Base-by-base conservation (phyloP, 140 eudicot species). In the Cichorium intybus region DNA sequence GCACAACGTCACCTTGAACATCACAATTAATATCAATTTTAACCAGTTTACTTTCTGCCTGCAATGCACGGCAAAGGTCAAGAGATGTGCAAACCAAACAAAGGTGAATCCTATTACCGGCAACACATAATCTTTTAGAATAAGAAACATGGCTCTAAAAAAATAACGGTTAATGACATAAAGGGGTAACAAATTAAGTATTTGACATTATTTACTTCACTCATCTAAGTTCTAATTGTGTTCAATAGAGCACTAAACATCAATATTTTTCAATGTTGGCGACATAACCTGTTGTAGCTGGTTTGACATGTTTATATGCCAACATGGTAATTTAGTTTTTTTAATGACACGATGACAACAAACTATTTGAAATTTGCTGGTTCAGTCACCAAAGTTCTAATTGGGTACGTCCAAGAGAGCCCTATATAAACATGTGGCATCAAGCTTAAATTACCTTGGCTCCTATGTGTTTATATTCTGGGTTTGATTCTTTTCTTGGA, bases 1-100 rank as follows among this genome's bases (percentile, higher is more conserved):
- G 87, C 79, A 91, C 90, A 57, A 87, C 84, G 56, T 87, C 97
- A 71, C 97, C 97, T 82, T 84, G 81, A 37, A 80, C 54, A 71
- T 83, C 80, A 70, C 88, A 85, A 60, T 85, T 79, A 71, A 91
- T 79, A 60, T 91, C 96, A 57, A 87, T 74, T 78, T 82, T 85
- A 34, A 83, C 85, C 27, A 85, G 78, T 71, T 80, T 87, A 73
- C 77, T 74, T 22, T 87, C 89, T 69, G 78, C 95, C 97, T 91
- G 97, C 74, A 79, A 79, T 59, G 11, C 18, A 66, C 18, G 28
- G 35, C 45, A 56, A 66, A 11, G 46, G 46, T 39, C 46, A 39
- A 16, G 12, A 39, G 46, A 39, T 39, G 46, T 39, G 46, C 1
- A 39, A 39, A 11, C 12, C 46, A 12, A 1, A 39, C n/a, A 39